A percentile compares a stretch with the other conserved stretches of the same genome.
phyloP scores from a whole-genome alignment of 257 asterid species.

The Ehretia macrophylla region DNA sequence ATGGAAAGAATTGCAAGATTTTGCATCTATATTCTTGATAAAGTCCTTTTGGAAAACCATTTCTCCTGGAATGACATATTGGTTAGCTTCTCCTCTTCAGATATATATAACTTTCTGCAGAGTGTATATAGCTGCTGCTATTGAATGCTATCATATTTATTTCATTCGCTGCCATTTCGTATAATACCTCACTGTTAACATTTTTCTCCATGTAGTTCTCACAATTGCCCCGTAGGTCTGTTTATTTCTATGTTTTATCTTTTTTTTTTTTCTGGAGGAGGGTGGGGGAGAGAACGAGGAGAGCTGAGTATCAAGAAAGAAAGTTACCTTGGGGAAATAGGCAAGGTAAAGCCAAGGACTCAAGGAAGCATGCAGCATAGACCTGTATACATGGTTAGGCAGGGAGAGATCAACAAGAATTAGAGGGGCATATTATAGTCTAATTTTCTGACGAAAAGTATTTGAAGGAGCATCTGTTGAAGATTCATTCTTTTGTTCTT shows the following conservation, averaged over 20 bases:
- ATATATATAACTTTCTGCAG: not conserved
- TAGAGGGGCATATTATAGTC: not conserved
- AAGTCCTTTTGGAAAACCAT: constrained; percentile 44
- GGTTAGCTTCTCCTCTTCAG: constrained; percentile 45
- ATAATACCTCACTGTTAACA: too few relatives aligned
- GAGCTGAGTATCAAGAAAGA: not conserved
- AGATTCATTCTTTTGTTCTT: too few relatives aligned
- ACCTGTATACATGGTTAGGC: too few relatives aligned
- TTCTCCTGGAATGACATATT: constrained; percentile 69
- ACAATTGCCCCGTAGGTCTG: too few relatives aligned
- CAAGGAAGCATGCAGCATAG: too few relatives aligned
- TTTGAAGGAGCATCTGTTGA: too few relatives aligned
- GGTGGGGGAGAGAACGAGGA: not conserved
- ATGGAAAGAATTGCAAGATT: constrained; percentile 48
- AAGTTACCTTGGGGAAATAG: not conserved
- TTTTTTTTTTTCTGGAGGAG: not conserved
- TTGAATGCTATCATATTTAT: constrained; percentile 1
- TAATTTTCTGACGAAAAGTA: too few relatives aligned
- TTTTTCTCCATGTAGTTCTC: too few relatives aligned
- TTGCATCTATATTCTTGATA: constrained; percentile 60
- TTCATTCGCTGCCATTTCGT: not conserved
- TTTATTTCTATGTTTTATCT: not conserved
- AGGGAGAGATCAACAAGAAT: too few relatives aligned
- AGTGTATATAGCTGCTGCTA: not conserved
- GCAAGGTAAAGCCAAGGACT: not conserved